These are phyloP conservation scores for Penicillium sumatraense DNA, from an alignment of 2,329 filamentous ascomycete genomes.

Conservation along the genomic window DNA sequence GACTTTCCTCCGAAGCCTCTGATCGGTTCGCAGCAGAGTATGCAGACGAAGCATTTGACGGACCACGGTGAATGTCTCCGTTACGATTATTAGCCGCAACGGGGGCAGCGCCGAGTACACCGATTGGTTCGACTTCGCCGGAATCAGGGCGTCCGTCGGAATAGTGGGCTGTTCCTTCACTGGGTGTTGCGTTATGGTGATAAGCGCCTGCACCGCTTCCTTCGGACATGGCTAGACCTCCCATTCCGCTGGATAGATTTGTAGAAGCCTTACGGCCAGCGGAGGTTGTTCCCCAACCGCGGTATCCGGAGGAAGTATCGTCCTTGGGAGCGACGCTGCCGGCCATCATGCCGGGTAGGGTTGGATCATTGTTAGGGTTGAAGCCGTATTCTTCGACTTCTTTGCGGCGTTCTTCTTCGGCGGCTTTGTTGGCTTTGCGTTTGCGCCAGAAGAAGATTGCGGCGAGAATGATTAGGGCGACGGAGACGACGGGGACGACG, in stretches of 20 bases:
- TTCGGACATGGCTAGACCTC: constrained; percentile 70
- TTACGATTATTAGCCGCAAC: constrained; percentile 67
- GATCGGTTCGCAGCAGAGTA: constrained; percentile 85
- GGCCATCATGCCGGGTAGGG: constrained; percentile 64
- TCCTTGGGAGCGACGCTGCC: constrained; percentile 68
- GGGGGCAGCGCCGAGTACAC: constrained; percentile 73
- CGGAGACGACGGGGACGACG: constrained; percentile 87
- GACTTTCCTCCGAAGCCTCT: constrained; percentile 61
- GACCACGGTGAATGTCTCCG: constrained; percentile 79
- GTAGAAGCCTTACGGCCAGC: constrained; percentile 85
- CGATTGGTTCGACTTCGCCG: constrained; percentile 80
- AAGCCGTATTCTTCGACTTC: constrained; percentile 97
- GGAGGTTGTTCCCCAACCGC: constrained; percentile 86
- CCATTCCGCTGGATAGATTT: constrained; percentile 76
- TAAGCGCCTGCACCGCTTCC: constrained; percentile 59
- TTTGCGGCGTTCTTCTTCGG: constrained; percentile 86
- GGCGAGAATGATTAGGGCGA: constrained; percentile 76
- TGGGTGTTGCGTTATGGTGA: constrained; percentile 63
- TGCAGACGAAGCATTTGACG: constrained; percentile 93
- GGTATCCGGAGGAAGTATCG: constrained; percentile 74
- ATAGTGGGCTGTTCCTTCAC: constrained; percentile 59
- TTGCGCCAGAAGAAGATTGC: constrained; percentile 86
- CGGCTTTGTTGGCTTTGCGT: constrained; percentile 81
- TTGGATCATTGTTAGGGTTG: constrained; percentile 96
- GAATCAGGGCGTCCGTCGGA: constrained; percentile 68